phyloP scores from a whole-genome alignment of 352 stramenopile species.

The Pythium plurisporium region DNA sequence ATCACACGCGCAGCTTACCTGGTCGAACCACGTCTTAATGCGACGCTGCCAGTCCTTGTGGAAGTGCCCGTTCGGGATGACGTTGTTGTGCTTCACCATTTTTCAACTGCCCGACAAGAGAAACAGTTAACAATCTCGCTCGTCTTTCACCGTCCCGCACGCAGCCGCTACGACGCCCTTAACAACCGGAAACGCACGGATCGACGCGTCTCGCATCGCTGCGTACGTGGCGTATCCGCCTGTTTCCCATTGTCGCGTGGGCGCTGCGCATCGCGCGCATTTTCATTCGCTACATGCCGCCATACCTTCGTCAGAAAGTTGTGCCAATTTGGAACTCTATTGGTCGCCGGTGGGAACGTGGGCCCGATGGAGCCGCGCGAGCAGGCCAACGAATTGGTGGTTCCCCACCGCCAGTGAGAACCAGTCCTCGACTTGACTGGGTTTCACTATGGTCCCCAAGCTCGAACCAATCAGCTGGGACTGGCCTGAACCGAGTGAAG shows the following conservation, averaged over 20 bases:
- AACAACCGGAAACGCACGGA: not conserved
- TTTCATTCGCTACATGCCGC: constrained; percentile 14
- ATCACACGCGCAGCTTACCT: constrained; percentile 57
- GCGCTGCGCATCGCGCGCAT: constrained; percentile 6
- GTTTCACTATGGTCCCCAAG: constrained; percentile 39
- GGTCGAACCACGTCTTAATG: constrained; percentile 96
- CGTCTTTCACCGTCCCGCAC: not conserved
- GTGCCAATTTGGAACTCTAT: constrained; percentile 88
- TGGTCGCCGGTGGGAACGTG: constrained; percentile 20
- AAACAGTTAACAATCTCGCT: too few species aligned
- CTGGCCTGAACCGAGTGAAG: not conserved
- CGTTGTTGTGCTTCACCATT: constrained; percentile 99
- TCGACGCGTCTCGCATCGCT: not conserved
- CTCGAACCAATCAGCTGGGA: constrained; percentile 41
- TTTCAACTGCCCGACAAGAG: too few species aligned
- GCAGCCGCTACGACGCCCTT: not conserved
- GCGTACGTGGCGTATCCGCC: not conserved
- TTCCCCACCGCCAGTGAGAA: constrained; percentile 70
- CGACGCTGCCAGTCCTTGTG: constrained; percentile 99
- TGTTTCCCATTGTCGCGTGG: not conserved
- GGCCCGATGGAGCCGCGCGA: constrained; percentile 5
- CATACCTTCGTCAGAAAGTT: constrained; percentile 86
- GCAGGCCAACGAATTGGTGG: constrained; percentile 67
- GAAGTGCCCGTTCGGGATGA: constrained; percentile 99
- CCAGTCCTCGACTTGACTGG: constrained; percentile 65